Evolutionary conservation across 2,329 filamentous ascomycete species (phyloP).

Genomic region (Aspergillus puulaauensis): DNA sequence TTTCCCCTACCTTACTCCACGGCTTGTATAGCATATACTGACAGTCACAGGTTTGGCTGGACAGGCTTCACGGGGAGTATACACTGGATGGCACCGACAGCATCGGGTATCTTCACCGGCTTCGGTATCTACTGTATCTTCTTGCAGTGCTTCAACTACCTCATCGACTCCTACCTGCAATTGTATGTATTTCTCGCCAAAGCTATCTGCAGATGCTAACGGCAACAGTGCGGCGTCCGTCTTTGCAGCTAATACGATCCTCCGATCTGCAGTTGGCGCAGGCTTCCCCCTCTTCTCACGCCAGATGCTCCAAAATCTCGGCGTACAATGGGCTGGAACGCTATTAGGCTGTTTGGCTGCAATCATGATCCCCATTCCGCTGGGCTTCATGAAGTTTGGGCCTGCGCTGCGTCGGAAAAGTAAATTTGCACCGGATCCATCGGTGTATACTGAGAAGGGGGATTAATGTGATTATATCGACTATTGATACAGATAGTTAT

Average conservation of each 20-base stretch:
- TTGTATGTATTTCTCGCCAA: constrained; percentile 31
- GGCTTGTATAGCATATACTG: no score
- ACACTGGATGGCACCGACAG: not conserved
- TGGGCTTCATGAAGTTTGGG: constrained; percentile 30
- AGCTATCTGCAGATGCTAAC: not conserved
- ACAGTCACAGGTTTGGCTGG: no score
- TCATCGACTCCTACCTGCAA: constrained; percentile 60
- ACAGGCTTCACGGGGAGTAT: no score
- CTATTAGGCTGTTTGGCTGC: constrained; percentile 36
- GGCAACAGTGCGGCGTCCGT: constrained; percentile 45
- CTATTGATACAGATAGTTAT: no score
- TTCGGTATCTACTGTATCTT: constrained; percentile 13
- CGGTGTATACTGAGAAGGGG: no score
- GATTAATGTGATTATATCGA: no score
- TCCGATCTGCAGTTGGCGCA: constrained; percentile 35
- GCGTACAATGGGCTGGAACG: constrained; percentile 40
- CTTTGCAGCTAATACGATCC: constrained; percentile 55
- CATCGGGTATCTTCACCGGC: constrained; percentile 5
- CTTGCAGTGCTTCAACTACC: constrained; percentile 46
- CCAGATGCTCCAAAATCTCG: constrained; percentile 40
- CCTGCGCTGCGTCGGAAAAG: constrained; percentile 20
- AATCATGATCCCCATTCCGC: constrained; percentile 38
- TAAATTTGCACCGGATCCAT: no score
- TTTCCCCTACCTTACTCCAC: no score
- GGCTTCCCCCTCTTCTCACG: constrained; percentile 38